Conservation (phyloP, 2,329 filamentous ascomycete species). For the Pseudogymnoascus sp. region DNA sequence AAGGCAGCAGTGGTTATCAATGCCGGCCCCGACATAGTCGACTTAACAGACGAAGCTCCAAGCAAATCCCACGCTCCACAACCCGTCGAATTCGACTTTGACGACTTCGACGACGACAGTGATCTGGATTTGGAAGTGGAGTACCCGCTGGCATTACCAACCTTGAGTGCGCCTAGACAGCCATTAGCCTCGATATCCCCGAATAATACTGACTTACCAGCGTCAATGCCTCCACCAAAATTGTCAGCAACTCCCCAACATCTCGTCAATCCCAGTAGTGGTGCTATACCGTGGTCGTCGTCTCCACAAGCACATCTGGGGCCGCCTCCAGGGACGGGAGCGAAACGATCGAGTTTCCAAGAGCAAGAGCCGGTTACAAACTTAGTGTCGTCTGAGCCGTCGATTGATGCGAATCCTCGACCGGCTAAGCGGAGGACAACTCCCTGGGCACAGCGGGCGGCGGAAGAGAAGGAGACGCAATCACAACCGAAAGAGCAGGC, state of each 20-base stretch:
- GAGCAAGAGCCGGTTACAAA: conserved; percentile 12
- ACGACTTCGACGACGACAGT: conserved; percentile 82
- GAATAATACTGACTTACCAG: conserved; percentile 11
- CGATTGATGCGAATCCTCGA: conserved; percentile 19
- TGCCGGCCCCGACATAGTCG: background rate
- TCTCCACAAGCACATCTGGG: conserved; percentile 41
- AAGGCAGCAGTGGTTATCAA: background rate
- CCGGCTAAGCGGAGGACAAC: conserved; percentile 33
- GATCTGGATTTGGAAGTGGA: conserved; percentile 65
- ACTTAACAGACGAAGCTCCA: conserved; percentile 2
- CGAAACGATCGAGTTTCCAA: conserved; percentile 14
- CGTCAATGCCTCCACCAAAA: conserved; percentile 3
- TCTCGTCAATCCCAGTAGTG: conserved; percentile 20
- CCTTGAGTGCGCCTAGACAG: background rate
- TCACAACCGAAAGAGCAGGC: background rate
- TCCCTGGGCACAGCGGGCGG: conserved; percentile 26
- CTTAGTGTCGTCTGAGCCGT: conserved; percentile 10
- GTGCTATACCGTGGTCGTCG: conserved; percentile 32
- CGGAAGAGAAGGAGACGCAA: conserved; percentile 24
- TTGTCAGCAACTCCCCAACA: background rate
- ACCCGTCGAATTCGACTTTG: conserved; percentile 58
- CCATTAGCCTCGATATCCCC: background rate
- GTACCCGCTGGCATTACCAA: conserved; percentile 38
- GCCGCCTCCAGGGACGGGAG: conserved; percentile 22
- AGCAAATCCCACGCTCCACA: background rate